These are phyloP conservation scores for Dothistroma pini DNA, from an alignment of 2,329 filamentous ascomycete species.

Conservation along the genomic window DNA sequence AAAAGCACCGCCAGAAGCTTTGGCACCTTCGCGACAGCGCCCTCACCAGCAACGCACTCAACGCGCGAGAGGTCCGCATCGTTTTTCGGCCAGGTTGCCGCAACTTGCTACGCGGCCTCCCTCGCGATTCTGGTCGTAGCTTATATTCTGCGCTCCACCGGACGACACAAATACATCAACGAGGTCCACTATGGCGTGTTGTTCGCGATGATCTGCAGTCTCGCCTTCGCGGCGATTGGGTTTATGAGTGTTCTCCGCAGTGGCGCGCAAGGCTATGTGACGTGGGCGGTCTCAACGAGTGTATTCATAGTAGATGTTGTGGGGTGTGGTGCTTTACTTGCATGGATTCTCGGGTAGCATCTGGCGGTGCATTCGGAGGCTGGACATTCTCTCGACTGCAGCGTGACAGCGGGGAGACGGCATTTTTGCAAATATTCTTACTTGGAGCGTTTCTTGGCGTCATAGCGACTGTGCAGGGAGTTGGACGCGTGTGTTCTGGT, in stretches of 20 bases:
- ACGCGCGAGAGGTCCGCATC: neutral
- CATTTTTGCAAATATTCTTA: too few species aligned
- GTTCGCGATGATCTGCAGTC: slow-evolving; percentile 63
- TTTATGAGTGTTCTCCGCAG: slow-evolving; percentile 54
- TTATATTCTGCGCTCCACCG: slow-evolving; percentile 63
- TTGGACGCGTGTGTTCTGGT: too few species aligned
- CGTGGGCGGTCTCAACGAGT: slow-evolving; percentile 44
- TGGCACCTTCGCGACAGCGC: slow-evolving; percentile 18
- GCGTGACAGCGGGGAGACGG: too few species aligned
- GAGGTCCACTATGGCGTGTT: slow-evolving; percentile 72
- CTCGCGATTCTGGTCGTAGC: slow-evolving; percentile 63
- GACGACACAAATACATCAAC: slow-evolving; percentile 62
- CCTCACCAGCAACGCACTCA: neutral
- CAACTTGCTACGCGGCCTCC: slow-evolving; percentile 57
- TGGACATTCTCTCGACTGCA: neutral
- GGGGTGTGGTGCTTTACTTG: slow-evolving; percentile 52
- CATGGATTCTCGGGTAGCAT: slow-evolving; percentile 43
- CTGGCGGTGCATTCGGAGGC: neutral
- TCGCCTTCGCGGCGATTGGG: slow-evolving; percentile 61
- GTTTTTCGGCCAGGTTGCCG: slow-evolving; percentile 29
- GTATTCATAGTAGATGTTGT: slow-evolving; percentile 48
- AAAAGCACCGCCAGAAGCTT: slow-evolving; percentile 9
- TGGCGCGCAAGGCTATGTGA: slow-evolving; percentile 43
- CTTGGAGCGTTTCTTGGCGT: too few species aligned
- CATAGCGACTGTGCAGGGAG: too few species aligned